phyloP scores from a whole-genome alignment of 371 early-diverging fungal species.

The Syncephalastrum contaminatum region DNA sequence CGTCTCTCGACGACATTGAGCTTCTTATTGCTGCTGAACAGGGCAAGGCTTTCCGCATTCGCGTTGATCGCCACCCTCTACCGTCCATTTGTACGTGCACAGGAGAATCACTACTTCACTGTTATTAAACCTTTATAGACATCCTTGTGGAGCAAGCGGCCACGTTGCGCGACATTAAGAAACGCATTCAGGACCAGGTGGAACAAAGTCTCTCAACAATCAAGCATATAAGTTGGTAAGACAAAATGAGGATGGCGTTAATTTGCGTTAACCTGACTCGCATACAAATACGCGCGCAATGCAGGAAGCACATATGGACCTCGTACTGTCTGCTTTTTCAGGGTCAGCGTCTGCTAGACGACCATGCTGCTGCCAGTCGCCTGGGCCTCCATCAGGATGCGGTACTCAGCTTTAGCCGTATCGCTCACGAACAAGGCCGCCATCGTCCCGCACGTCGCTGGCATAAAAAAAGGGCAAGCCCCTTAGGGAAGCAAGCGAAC shows the following conservation, averaged over 20 bases:
- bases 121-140: constrained; percentile 10
- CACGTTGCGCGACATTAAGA: constrained; percentile 35
- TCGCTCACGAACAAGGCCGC: constrained; percentile 26
- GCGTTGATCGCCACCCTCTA: constrained; percentile 28
- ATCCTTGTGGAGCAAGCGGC: constrained; percentile 35
- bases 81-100: constrained; percentile 26
- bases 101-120: background rate
- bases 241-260: background rate
- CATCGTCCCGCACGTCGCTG: constrained; percentile 33
- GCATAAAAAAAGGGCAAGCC: background rate
- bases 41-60: constrained; percentile 35
- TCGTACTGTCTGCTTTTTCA: constrained; percentile 28
- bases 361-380: constrained; percentile 33
- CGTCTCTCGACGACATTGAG: constrained; percentile 29
- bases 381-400: constrained; percentile 37
- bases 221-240: constrained; percentile 30
- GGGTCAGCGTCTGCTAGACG: constrained; percentile 22
- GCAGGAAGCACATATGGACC: constrained; percentile 45
- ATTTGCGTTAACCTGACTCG: background rate
- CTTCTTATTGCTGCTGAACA: constrained; percentile 38
- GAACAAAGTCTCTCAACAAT: constrained; percentile 15
- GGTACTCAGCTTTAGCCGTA: constrained; percentile 25
- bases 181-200: constrained; percentile 16
- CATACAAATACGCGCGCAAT: background rate
- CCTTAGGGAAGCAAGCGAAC: too few species aligned